These are phyloP conservation scores for Multifurca ochricompacta DNA, from an alignment of 768 basidiomycete species.

Conservation along the genomic window DNA sequence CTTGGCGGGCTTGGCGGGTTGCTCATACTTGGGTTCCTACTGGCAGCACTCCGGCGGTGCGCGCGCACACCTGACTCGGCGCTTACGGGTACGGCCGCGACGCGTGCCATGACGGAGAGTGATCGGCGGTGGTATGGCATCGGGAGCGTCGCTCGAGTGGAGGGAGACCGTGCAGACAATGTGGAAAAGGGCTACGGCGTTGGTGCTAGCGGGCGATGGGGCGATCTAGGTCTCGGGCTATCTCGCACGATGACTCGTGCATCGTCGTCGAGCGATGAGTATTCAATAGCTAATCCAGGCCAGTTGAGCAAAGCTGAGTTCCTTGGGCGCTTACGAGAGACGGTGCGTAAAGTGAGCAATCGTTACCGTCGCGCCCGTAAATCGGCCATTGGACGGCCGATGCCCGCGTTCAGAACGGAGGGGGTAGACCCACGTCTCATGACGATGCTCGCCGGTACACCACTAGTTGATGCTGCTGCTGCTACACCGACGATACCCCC, in stretches of 20 bases:
- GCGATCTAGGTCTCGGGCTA: conserved; percentile 38
- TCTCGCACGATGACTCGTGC: conserved; percentile 33
- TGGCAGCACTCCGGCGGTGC: conserved; percentile 50
- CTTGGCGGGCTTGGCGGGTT: conserved; percentile 58
- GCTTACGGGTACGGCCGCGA: conserved; percentile 50
- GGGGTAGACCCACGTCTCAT: too few species aligned
- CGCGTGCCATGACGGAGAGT: conserved; percentile 49
- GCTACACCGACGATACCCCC: conserved; percentile 9
- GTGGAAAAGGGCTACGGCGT: conserved; percentile 29
- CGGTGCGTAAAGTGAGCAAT: conserved; percentile 63
- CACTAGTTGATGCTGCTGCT: too few species aligned
- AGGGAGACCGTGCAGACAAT: neutral
- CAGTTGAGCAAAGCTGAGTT: conserved; percentile 69
- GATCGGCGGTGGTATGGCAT: conserved; percentile 68
- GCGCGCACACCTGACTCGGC: conserved; percentile 55
- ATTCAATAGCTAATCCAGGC: conserved; percentile 35
- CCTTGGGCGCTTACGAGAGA: conserved; percentile 50
- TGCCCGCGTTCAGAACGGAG: conserved; percentile 29
- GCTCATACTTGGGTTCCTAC: conserved; percentile 42
- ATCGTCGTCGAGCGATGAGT: conserved; percentile 15
- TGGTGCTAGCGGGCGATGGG: conserved; percentile 28
- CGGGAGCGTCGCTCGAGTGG: conserved; percentile 26
- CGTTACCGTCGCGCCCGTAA: conserved; percentile 32
- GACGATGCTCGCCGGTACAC: conserved; percentile 9
- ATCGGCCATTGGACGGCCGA: conserved; percentile 55